phyloP scores from a whole-genome alignment of 2,329 filamentous ascomycete species.

The Aspergillus hortae region DNA sequence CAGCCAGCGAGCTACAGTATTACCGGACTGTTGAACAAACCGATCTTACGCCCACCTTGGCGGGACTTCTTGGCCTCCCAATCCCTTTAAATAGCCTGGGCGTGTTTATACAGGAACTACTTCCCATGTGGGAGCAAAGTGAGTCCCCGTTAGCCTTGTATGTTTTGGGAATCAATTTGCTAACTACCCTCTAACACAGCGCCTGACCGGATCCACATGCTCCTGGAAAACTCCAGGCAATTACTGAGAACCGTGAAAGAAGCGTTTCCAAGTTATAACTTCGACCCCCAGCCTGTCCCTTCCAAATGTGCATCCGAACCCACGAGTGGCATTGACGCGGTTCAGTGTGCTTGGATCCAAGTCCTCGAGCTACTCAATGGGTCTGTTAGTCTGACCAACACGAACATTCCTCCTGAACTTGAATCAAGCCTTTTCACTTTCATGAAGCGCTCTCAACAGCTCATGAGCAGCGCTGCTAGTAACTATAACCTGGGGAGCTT shows the following conservation, averaged over 20 bases:
- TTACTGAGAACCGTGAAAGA: slow-evolving; percentile 73
- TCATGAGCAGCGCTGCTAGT: slow-evolving; percentile 86
- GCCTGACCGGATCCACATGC: slow-evolving; percentile 60
- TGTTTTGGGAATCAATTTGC: not conserved
- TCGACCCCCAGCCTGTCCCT: slow-evolving; percentile 29
- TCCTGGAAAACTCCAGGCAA: slow-evolving; percentile 76
- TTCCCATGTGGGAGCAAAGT: slow-evolving; percentile 72
- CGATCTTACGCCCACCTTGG: slow-evolving; percentile 86
- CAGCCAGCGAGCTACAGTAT: slow-evolving; percentile 71
- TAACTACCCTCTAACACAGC: slow-evolving; percentile 19
- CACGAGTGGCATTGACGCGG: slow-evolving; percentile 46
- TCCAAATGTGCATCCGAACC: slow-evolving; percentile 20
- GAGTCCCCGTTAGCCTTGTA: slow-evolving; percentile 18
- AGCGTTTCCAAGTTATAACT: slow-evolving; percentile 60
- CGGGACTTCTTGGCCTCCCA: slow-evolving; percentile 80
- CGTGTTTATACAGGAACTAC: slow-evolving; percentile 74
- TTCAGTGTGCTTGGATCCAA: slow-evolving; percentile 68
- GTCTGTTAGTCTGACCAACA: slow-evolving; percentile 5
- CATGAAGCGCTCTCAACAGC: slow-evolving; percentile 66
- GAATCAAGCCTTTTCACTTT: slow-evolving; percentile 49
- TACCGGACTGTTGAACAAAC: slow-evolving; percentile 88
- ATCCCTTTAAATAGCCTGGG: slow-evolving; percentile 87
- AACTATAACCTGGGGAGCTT: slow-evolving; percentile 72
- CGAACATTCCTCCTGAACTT: slow-evolving; percentile 11
- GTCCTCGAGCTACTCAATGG: slow-evolving; percentile 20